Percentiles rank a stretch among this genome's conserved stretches.
phyloP scores from a whole-genome alignment of 2,329 filamentous ascomycete genomes.

The Stromatinia cepivora region DNA sequence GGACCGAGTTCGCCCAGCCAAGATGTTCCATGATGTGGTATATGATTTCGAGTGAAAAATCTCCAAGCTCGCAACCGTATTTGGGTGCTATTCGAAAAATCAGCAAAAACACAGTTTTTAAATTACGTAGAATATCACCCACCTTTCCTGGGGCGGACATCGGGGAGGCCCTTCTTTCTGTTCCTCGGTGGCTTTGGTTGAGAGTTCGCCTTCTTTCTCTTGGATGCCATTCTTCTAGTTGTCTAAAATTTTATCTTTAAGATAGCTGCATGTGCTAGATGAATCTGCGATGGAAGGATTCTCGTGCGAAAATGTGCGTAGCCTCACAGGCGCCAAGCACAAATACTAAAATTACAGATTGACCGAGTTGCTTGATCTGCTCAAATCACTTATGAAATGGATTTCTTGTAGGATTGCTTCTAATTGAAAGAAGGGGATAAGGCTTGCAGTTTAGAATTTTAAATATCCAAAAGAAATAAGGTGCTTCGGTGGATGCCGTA shows the following conservation, averaged over 20 bases:
- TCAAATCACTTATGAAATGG: no score
- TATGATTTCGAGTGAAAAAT: neutral
- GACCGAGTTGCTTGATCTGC: neutral
- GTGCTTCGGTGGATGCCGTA: neutral
- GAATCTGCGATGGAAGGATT: neutral
- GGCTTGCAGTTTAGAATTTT: no score
- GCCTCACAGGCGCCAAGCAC: neutral
- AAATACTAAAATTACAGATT: neutral
- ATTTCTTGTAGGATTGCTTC: neutral
- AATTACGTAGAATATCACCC: neutral
- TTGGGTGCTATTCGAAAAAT: neutral
- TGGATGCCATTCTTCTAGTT: neutral
- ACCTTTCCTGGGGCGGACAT: neutral
- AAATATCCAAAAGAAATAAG: no score
- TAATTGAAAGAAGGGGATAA: neutral
- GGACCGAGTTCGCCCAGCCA: neutral
- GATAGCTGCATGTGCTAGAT: neutral
- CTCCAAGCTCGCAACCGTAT: neutral
- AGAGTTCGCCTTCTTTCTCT: neutral
- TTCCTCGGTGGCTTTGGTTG: neutral
- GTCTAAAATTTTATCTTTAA: accelerated
- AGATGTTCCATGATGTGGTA: neutral
- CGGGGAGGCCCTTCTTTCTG: neutral
- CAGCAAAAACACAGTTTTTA: neutral
- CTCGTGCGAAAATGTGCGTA: neutral